phyloP scores from a whole-genome alignment of 345 rosid species.

The Ricinus communis region DNA sequence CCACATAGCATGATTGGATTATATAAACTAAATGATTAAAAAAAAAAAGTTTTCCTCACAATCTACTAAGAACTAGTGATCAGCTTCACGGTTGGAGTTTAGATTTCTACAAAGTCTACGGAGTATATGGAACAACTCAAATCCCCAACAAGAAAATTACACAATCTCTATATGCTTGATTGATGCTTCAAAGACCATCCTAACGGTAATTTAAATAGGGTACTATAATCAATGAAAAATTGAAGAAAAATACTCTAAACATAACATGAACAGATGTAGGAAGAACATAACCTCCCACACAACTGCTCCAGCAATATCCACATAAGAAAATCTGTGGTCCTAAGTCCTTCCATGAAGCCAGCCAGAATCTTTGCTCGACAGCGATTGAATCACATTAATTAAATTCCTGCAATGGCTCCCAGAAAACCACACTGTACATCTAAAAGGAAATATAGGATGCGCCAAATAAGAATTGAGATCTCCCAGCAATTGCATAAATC shows the following conservation, averaged over 20 bases:
- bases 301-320: constrained; percentile 15
- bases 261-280: constrained; percentile 18
- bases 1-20: not conserved
- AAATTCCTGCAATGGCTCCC: constrained; percentile 12
- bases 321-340: constrained; percentile 11
- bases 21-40: not conserved
- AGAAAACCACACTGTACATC: constrained; percentile 29
- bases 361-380: constrained; percentile 14
- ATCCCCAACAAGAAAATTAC: not conserved
- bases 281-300: constrained; percentile 7
- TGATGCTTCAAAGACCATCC: constrained; percentile 5
- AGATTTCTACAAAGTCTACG: constrained; percentile 9
- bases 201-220: not conserved
- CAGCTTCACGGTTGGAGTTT: not conserved
- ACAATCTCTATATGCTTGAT: constrained; percentile 11
- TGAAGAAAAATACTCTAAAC: constrained; percentile 6
- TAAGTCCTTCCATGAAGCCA: constrained; percentile 7
- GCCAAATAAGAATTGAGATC: not conserved
- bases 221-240: constrained; percentile 13
- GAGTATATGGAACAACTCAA: not conserved
- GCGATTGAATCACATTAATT: constrained; percentile 3
- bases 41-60: not conserved
- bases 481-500: not conserved
- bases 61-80: not conserved
- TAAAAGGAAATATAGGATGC: constrained; percentile 13